A percentile compares a stretch with the other conserved stretches of the same genome.
Evolutionary conservation across 371 early-diverging fungal species (phyloP).

Genomic region (Mortierella sp.): DNA sequence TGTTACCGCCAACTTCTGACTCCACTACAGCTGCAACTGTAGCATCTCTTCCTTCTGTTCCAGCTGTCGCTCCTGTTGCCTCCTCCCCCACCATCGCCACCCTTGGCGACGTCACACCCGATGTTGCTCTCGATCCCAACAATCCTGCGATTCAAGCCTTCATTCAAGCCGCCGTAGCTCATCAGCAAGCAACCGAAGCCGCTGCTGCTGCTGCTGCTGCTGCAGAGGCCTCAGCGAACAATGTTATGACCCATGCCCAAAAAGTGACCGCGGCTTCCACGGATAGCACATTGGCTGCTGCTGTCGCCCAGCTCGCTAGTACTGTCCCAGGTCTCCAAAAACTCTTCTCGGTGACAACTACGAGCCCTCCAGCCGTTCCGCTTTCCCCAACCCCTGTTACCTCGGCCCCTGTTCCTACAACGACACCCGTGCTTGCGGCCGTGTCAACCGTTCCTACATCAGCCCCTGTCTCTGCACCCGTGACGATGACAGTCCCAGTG

Average conservation of each 20-base stretch:
- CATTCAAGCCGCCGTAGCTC: constrained; percentile 33
- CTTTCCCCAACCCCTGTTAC: no score
- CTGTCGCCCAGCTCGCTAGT: background rate
- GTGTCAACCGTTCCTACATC: background rate
- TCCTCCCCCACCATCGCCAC: constrained; percentile 1
- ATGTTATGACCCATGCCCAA: background rate
- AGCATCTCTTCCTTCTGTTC: constrained; percentile 4
- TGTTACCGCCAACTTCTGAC: constrained; percentile 19
- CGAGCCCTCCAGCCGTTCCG: background rate
- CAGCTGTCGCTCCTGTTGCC: constrained; percentile 2
- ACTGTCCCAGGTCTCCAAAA: background rate
- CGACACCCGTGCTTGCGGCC: no score
- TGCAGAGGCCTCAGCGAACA: background rate
- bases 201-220: constrained; percentile 27
- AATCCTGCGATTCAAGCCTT: constrained; percentile 25
- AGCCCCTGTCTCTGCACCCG: background rate
- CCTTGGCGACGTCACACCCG: constrained; percentile 9
- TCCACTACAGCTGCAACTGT: no score
- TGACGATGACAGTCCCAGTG: background rate
- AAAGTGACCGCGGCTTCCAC: background rate
- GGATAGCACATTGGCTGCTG: background rate
- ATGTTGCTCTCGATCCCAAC: constrained; percentile 19
- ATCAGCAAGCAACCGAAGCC: constrained; percentile 17
- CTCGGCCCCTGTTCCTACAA: no score
- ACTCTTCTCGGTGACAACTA: background rate